A percentile compares a stretch with the other conserved stretches of the same genome.
Conservation (phyloP, 2,329 filamentous ascomycete species). For the Beauveria caledonica region DNA sequence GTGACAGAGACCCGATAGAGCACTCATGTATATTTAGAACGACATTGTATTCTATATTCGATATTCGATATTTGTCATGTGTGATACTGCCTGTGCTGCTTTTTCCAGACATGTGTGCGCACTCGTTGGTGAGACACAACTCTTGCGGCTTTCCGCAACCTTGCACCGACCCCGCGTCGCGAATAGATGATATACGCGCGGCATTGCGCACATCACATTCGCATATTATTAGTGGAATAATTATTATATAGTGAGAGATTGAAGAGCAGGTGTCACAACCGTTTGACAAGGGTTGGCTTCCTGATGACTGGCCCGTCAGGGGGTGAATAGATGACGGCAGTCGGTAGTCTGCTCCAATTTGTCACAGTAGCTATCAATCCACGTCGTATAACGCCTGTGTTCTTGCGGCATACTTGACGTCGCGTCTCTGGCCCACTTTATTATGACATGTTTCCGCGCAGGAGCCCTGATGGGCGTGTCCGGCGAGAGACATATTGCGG, state of each 20-base stretch:
- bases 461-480: conserved; percentile 16
- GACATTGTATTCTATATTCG: neutral
- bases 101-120: conserved; percentile 3
- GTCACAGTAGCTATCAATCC: conserved; percentile 18
- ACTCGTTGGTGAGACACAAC: neutral
- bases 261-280: neutral
- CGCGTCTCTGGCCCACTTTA: conserved; percentile 19
- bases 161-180: neutral
- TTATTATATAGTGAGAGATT: neutral
- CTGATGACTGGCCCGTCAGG: conserved; percentile 13
- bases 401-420: conserved; percentile 15
- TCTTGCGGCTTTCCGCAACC: neutral
- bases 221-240: too few species aligned
- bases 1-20: too few species aligned
- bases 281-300: neutral
- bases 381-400: conserved; percentile 15
- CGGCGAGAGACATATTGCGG: conserved; percentile 17
- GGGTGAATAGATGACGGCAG: conserved; percentile 20
- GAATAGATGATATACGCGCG: neutral
- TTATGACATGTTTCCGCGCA: conserved; percentile 19
- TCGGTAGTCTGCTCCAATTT: conserved; percentile 16
- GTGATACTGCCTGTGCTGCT: conserved; percentile 3
- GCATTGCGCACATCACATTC: neutral
- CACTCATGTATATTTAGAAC: neutral
- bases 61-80: neutral